phyloP scores from a whole-genome alignment of 305 asterid species.

The Fraxinus floribunda region DNA sequence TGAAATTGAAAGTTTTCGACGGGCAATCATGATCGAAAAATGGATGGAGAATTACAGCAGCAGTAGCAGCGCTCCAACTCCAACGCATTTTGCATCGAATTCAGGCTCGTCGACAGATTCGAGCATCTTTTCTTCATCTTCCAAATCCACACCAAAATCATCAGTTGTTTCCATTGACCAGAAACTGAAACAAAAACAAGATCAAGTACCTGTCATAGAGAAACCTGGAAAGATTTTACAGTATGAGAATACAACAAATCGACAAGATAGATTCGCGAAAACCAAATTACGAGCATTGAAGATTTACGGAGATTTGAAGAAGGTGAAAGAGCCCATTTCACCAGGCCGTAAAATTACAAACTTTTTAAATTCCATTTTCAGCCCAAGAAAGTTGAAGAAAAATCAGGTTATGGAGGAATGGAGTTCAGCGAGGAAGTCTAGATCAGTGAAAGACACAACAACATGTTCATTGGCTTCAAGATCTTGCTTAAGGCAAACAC shows the following conservation, averaged over 20 bases:
- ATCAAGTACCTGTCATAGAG: background rate
- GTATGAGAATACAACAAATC: conserved; percentile 24
- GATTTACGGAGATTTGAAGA: conserved; percentile 72
- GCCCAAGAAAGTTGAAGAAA: conserved; percentile 60
- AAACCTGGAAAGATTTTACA: conserved; percentile 17
- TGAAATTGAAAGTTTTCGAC: conserved; percentile 55
- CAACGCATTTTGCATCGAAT: conserved; percentile 37
- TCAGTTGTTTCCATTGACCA: conserved; percentile 16
- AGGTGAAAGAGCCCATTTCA: conserved; percentile 74
- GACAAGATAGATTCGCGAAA: conserved; percentile 40
- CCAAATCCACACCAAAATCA: conserved; percentile 44
- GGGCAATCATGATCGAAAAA: conserved; percentile 72
- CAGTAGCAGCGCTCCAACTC: conserved; percentile 11
- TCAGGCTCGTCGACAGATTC: conserved; percentile 68
- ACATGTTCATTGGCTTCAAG: conserved; percentile 42
- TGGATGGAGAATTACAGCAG: conserved; percentile 56
- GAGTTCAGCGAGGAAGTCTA: conserved; percentile 62
- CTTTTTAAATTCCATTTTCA: conserved; percentile 74
- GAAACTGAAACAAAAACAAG: conserved; percentile 14
- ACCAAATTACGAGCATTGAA: conserved; percentile 64
- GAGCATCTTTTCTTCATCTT: conserved; percentile 55
- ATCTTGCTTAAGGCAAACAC: conserved; percentile 54
- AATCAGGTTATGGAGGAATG: conserved; percentile 42
- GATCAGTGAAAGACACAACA: conserved; percentile 58
- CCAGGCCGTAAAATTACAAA: conserved; percentile 72